Conservation (phyloP, 2,329 filamentous ascomycete genomes). For the Colletotrichum euphorbiae region DNA sequence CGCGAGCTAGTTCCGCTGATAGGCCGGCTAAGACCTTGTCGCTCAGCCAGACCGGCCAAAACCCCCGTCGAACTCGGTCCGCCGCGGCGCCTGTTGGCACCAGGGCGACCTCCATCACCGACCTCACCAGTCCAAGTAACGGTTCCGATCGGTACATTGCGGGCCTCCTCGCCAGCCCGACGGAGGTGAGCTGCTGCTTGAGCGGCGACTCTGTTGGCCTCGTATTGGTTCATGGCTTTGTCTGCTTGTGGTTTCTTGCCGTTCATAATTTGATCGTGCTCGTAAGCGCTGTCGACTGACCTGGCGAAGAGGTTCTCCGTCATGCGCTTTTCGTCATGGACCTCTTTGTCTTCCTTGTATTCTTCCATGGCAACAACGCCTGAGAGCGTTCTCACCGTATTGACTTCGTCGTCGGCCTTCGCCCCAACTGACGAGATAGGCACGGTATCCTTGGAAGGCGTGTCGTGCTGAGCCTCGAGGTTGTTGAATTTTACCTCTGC, state of each 20-base stretch:
- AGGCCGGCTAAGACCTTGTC: slow-evolving; percentile 59
- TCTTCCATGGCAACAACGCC: slow-evolving; percentile 75
- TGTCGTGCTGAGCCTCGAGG: slow-evolving; percentile 44
- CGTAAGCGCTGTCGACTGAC: slow-evolving; percentile 89
- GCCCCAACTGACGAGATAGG: slow-evolving; percentile 28
- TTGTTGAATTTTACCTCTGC: slow-evolving; percentile 71
- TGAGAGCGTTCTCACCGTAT: slow-evolving; percentile 63
- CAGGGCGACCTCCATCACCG: slow-evolving; percentile 80
- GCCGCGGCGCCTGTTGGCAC: slow-evolving; percentile 61
- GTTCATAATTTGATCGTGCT: slow-evolving; percentile 92
- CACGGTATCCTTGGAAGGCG: slow-evolving; percentile 22
- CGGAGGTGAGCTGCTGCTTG: slow-evolving; percentile 82
- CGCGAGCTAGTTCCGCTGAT: slow-evolving; percentile 59
- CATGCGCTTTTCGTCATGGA: slow-evolving; percentile 77
- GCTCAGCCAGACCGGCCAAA: slow-evolving; percentile 67
- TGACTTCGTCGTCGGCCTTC: slow-evolving; percentile 37
- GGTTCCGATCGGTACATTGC: slow-evolving; percentile 80
- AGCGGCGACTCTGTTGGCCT: slow-evolving; percentile 83
- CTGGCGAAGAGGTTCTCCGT: slow-evolving; percentile 91
- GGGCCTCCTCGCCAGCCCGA: slow-evolving; percentile 78
- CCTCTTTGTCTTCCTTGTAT: slow-evolving; percentile 66
- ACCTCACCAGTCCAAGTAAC: slow-evolving; percentile 94
- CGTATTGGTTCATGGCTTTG: slow-evolving; percentile 80
- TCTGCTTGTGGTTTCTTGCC: slow-evolving; percentile 80
- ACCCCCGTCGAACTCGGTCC: slow-evolving; percentile 67